phyloP scores from a whole-genome alignment of 306 rosid species.

The Medicago ruthenica region DNA sequence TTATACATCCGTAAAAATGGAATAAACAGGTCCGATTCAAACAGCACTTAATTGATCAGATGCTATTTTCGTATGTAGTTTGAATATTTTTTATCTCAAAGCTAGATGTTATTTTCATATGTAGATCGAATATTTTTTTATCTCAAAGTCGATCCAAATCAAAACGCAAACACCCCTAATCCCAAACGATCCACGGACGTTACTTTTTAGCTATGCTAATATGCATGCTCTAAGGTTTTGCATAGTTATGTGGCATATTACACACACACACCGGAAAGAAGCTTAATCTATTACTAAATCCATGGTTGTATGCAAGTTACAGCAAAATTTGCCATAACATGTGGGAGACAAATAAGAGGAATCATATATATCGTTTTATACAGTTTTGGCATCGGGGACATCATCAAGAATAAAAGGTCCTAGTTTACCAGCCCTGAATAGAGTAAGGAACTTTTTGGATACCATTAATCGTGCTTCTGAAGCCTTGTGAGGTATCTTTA shows the following conservation, averaged over 20 bases:
- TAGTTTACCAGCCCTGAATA: conserved; percentile 82
- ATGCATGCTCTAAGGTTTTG: not conserved
- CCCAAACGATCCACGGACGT: not conserved
- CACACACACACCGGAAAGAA: not conserved
- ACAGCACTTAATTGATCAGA: no score
- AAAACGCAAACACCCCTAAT: no score
- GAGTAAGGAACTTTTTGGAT: conserved; percentile 80
- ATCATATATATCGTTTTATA: conserved; percentile 9
- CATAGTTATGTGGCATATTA: not conserved
- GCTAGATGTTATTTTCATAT: no score
- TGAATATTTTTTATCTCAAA: no score
- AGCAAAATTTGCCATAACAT: conserved; percentile 1
- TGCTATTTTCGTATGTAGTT: no score
- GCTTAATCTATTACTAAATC: conserved; percentile 9
- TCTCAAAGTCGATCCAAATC: no score
- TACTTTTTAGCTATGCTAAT: not conserved
- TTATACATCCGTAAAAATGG: no score
- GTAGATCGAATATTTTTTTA: no score
- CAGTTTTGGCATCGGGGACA: conserved; percentile 55
- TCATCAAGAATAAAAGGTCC: conserved; percentile 92
- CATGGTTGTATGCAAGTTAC: conserved; percentile 25
- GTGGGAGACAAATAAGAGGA: not conserved
- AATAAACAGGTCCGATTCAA: no score
- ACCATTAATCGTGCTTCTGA: conserved; percentile 86
- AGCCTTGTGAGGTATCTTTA: conserved; percentile 81